These are phyloP conservation scores for Fusarium caatingaense DNA, from an alignment of 2,329 filamentous ascomycete species.

Conservation along the genomic window DNA sequence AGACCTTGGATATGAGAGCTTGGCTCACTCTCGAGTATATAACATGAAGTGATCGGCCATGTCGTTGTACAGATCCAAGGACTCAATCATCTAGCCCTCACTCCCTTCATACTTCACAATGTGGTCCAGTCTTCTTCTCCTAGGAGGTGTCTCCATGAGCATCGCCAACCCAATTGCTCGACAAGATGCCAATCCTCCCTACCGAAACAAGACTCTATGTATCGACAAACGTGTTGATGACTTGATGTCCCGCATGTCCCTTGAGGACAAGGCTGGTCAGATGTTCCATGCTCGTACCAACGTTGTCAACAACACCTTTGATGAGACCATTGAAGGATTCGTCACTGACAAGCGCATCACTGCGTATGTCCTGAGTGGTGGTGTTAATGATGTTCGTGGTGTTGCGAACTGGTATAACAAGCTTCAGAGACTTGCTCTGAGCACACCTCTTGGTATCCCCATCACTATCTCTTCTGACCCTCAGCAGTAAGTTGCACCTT, in stretches of 20 bases:
- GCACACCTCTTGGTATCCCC: constrained; percentile 61
- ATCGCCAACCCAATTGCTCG: constrained; percentile 27
- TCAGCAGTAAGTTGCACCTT: constrained; percentile 48
- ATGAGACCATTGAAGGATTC: constrained; percentile 27
- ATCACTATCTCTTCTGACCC: constrained; percentile 62
- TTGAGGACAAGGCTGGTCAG: constrained; percentile 62
- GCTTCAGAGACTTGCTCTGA: constrained; percentile 56
- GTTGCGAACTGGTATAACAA: constrained; percentile 56
- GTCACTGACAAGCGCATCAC: constrained; percentile 47
- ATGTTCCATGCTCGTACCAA: constrained; percentile 54
- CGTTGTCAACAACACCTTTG: constrained; percentile 34
- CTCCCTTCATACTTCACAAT: constrained; percentile 7
- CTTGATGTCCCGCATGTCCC: constrained; percentile 58
- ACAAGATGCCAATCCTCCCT: constrained; percentile 29
- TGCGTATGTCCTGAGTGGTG: constrained; percentile 61
- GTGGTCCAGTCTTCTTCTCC: constrained; percentile 29
- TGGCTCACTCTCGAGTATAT: constrained; percentile 1
- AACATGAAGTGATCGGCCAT: not conserved
- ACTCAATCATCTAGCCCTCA: not conserved
- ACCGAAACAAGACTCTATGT: constrained; percentile 41
- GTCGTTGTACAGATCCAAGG: not conserved
- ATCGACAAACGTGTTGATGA: constrained; percentile 61
- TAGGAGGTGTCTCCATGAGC: constrained; percentile 25
- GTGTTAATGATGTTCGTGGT: constrained; percentile 53
- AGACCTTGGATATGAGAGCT: not conserved